Percentiles rank a stretch among this genome's conserved stretches.
Evolutionary conservation across 108 stramenopile species (phyloP).

Genomic region (Nitzschia palea): DNA sequence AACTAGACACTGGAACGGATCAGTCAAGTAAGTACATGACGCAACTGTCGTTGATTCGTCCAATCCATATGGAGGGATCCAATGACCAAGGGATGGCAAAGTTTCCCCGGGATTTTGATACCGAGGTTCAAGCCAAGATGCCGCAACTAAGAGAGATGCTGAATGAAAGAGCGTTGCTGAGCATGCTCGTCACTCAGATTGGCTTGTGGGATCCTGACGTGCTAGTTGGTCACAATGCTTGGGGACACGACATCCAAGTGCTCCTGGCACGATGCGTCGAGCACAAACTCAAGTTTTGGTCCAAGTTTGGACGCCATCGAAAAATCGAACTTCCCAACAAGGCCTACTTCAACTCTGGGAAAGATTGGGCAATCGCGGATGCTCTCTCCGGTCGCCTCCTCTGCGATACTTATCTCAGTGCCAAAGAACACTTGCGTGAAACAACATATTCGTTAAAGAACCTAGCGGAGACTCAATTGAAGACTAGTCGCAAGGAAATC

Average conservation of each 20-base stretch:
- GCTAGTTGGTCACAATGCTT: slow-evolving; percentile 95
- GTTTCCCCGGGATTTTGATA: slow-evolving; percentile 84
- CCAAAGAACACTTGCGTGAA: slow-evolving; percentile 93
- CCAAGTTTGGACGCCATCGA: slow-evolving; percentile 92
- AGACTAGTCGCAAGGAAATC: slow-evolving; percentile 76
- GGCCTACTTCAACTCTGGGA: slow-evolving; percentile 61
- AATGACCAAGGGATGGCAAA: slow-evolving; percentile 40
- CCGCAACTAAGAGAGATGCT: slow-evolving; percentile 73
- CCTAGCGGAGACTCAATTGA: slow-evolving; percentile 82
- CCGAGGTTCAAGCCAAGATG: slow-evolving; percentile 58
- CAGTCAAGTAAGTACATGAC: slow-evolving; percentile 55
- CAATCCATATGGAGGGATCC: slow-evolving; percentile 48
- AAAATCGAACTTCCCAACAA: slow-evolving; percentile 66
- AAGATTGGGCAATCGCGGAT: slow-evolving; percentile 78
- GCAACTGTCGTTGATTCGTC: slow-evolving; percentile 81
- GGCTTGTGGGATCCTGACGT: slow-evolving; percentile 97
- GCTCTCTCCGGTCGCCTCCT: slow-evolving; percentile 90
- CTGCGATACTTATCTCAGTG: slow-evolving; percentile 94
- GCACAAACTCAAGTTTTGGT: slow-evolving; percentile 90
- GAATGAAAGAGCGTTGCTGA: slow-evolving; percentile 95
- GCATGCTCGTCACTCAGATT: slow-evolving; percentile 72
- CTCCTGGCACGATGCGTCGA: slow-evolving; percentile 87
- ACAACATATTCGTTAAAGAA: slow-evolving; percentile 94
- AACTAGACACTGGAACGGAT: slow-evolving; percentile 76
- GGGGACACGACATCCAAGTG: slow-evolving; percentile 93